Base-by-base conservation (phyloP, 352 stramenopile species). In the Thraustochytrium striatum region DNA sequence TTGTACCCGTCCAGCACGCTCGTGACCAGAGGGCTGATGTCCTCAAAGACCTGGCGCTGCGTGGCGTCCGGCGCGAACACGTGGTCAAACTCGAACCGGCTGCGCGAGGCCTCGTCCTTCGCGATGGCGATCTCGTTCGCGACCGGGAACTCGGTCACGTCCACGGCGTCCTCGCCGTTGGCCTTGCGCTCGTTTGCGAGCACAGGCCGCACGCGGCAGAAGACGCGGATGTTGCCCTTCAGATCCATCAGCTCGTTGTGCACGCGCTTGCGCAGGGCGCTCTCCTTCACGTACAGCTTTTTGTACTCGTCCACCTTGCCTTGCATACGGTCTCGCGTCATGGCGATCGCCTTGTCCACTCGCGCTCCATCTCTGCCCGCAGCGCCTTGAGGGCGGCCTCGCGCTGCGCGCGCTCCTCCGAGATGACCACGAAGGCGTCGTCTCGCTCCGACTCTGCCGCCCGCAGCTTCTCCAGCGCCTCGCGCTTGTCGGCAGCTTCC, bases 191-290 rank as follows among this genome's bases (percentile, higher is more conserved):
- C 93, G 32, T 87, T 84, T 0, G 73, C 57, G 36, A 98, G 83
- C 30, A 94, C 81, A 41, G 95, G 95, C 9, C 94, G 87, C 0
- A 98, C 92, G 32, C 94, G 90, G 47, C 95, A 96, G 84, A 97
- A 98, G 0, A 98, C 94, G 7, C 94, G 89, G 72, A 98, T 97
- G 82, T 98, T 98, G 28, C 95, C 95, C 84, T 95, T 97, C 2
- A 98, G 83, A 81, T 98, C 91, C 90, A 98, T 97, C 7, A 80
- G 47, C 16, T 80, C 70, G 28, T 69, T 80, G 70, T 80, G 55
- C 21, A 80, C 58, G 28, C 58, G 55, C 58, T 59, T 80, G n/a
- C 70, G 70, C 35, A 75, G 32, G 11, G 65, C 7, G 52, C 39
- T 75, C 41, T 75, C 65, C n/a, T 38, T 30, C 11, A 75, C 50